These are phyloP conservation scores for Zelonia costaricensis DNA, from an alignment of 208 protist genomes.

Conservation along the genomic window DNA sequence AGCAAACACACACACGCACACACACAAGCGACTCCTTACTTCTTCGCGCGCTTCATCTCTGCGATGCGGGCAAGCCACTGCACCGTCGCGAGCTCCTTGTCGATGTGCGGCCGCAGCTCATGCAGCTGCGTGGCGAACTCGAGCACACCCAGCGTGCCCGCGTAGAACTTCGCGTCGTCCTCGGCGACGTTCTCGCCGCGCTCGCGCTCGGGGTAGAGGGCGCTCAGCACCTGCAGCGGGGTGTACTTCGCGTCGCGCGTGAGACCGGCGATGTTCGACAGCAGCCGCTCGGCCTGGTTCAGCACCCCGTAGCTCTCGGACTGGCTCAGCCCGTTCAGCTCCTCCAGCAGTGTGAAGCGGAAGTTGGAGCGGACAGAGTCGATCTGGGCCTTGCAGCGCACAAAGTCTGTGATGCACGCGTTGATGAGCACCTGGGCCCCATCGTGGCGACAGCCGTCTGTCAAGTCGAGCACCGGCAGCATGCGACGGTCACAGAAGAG, in stretches of 20 bases:
- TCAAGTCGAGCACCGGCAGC: conserved; percentile 81
- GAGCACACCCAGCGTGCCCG: conserved; percentile 58
- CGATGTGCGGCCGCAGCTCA: conserved; percentile 76
- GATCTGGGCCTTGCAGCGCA: conserved; percentile 83
- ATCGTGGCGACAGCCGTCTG: conserved; percentile 84
- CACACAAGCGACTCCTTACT: conserved; percentile 1
- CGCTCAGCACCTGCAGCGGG: conserved; percentile 54
- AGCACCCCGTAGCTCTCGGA: conserved; percentile 84
- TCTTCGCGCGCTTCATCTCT: conserved; percentile 13
- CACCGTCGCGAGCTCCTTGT: conserved; percentile 48
- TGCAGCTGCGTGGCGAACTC: conserved; percentile 64
- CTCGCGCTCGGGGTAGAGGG: conserved; percentile 62
- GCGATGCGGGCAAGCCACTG: conserved; percentile 31
- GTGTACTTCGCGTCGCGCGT: conserved; percentile 45
- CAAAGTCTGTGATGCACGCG: conserved; percentile 82
- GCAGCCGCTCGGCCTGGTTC: conserved; percentile 67
- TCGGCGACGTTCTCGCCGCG: conserved; percentile 16
- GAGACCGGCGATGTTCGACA: conserved; percentile 75
- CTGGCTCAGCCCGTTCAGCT: conserved; percentile 90
- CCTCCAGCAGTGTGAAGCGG: conserved; percentile 83
- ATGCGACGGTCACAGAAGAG: conserved; percentile 84
- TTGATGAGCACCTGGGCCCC: conserved; percentile 88
- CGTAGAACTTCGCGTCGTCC: conserved; percentile 48
- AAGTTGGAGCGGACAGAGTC: conserved; percentile 78
- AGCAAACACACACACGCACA: not conserved